Evolutionary conservation across 2,329 filamentous ascomycete species (phyloP).

Genomic region (Phialophora verrucosa): DNA sequence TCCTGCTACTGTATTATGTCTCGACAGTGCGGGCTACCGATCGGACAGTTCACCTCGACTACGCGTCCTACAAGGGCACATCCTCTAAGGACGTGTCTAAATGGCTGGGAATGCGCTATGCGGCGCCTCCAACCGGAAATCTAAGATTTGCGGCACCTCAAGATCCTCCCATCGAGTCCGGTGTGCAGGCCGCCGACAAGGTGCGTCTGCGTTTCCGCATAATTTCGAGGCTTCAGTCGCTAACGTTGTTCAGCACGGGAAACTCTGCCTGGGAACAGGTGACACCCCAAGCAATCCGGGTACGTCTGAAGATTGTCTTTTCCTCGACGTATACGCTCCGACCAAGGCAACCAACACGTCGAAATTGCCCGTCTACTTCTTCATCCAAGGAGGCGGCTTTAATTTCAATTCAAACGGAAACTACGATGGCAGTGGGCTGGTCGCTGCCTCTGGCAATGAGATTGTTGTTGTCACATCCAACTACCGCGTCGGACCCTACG

Average conservation of each 20-base stretch:
- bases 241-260: slow-evolving; percentile 43
- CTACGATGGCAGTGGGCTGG: slow-evolving; percentile 66
- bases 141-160: slow-evolving; percentile 71
- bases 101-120: slow-evolving; percentile 78
- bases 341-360: slow-evolving; percentile 45
- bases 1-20: slow-evolving; percentile 19
- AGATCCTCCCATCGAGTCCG: slow-evolving; percentile 60
- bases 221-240: background rate
- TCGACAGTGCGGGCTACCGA: slow-evolving; percentile 38
- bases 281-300: slow-evolving; percentile 65
- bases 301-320: slow-evolving; percentile 53
- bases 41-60: slow-evolving; percentile 65
- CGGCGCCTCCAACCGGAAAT: slow-evolving; percentile 68
- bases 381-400: slow-evolving; percentile 68
- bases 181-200: slow-evolving; percentile 60
- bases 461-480: slow-evolving; percentile 76
- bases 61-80: slow-evolving; percentile 68
- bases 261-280: slow-evolving; percentile 70
- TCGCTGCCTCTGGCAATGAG: slow-evolving; percentile 62
- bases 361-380: slow-evolving; percentile 68
- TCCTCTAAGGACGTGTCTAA: slow-evolving; percentile 65
- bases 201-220: slow-evolving; percentile 46
- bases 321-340: slow-evolving; percentile 51
- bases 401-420: slow-evolving; percentile 64
- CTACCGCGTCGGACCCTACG: slow-evolving; percentile 76